Evolutionary conservation across 106 monocot genomes (phyloP).

Genomic region (Hemerocallis citrina): DNA sequence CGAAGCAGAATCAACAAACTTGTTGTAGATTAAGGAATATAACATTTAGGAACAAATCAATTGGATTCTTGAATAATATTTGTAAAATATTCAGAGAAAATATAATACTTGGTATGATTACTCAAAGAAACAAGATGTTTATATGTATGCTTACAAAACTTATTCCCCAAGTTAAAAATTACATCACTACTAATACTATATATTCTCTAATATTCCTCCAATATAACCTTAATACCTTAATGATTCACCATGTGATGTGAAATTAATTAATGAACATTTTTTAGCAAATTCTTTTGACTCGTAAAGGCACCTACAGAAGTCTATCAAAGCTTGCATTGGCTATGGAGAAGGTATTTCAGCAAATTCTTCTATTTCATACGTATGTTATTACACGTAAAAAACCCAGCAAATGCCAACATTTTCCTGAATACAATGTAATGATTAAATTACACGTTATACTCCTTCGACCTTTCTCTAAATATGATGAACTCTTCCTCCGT

Average conservation of each 20-base stretch:
- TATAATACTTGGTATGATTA: too few species aligned
- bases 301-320: slow-evolving; percentile 62
- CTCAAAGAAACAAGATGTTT: too few species aligned
- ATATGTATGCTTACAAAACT: too few species aligned
- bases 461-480: neutral
- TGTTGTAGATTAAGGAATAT: too few species aligned
- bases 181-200: too few species aligned
- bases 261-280: slow-evolving; percentile 2
- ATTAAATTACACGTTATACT: neutral
- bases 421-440: too few species aligned
- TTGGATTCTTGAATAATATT: too few species aligned
- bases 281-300: slow-evolving; percentile 76
- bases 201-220: too few species aligned
- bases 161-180: too few species aligned
- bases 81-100: too few species aligned
- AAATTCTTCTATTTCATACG: neutral
- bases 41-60: too few species aligned
- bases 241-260: neutral
- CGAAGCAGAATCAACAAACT: too few species aligned
- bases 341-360: slow-evolving; percentile 60
- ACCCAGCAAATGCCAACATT: neutral
- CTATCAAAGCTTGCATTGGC: slow-evolving; percentile 88
- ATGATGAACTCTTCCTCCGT: neutral
- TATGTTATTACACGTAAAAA: neutral
- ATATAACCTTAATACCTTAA: neutral